A percentile compares a stretch with the other conserved stretches of the same genome.
phyloP scores from a whole-genome alignment of 352 stramenopile species.

The Phytophthora pini region DNA sequence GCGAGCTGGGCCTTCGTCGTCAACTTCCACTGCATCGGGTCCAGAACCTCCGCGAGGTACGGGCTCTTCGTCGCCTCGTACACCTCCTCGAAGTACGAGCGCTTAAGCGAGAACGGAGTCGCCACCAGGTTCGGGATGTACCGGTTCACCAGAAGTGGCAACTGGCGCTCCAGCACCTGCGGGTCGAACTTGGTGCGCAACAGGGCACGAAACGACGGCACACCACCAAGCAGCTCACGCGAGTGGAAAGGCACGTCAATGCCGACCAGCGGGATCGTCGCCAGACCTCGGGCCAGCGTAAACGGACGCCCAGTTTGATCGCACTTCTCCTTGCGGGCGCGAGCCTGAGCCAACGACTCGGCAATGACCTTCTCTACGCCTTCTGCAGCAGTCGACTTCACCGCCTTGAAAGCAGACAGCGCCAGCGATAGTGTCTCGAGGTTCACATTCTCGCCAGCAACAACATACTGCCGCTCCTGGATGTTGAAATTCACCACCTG shows the following conservation, averaged over 20 bases:
- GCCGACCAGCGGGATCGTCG: conserved; percentile 88
- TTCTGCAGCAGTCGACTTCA: conserved; percentile 52
- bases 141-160: conserved; percentile 70
- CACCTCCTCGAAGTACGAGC: conserved; percentile 80
- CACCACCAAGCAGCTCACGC: conserved; percentile 77
- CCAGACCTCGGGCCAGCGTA: conserved; percentile 60
- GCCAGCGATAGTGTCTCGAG: conserved; percentile 79
- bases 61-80: conserved; percentile 76
- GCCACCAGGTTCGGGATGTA: conserved; percentile 91
- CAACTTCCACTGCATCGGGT: conserved; percentile 75
- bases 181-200: conserved; percentile 76
- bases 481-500: conserved; percentile 93
- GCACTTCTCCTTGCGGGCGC: conserved; percentile 65
- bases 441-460: conserved; percentile 84
- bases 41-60: conserved; percentile 67
- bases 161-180: conserved; percentile 68
- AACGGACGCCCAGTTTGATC: conserved; percentile 64
- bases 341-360: conserved; percentile 63
- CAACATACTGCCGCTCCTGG: conserved; percentile 83
- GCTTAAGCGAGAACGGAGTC: conserved; percentile 78
- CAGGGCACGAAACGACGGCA: conserved; percentile 81
- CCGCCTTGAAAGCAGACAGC: conserved; percentile 55
- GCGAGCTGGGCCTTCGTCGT: conserved; percentile 72
- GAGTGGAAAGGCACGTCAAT: conserved; percentile 94
- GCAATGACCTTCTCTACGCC: conserved; percentile 62